Percentiles rank a stretch among this genome's conserved stretches.
Conservation (phyloP, 371 early-diverging fungal species). For the Chytridium lagenaria region DNA sequence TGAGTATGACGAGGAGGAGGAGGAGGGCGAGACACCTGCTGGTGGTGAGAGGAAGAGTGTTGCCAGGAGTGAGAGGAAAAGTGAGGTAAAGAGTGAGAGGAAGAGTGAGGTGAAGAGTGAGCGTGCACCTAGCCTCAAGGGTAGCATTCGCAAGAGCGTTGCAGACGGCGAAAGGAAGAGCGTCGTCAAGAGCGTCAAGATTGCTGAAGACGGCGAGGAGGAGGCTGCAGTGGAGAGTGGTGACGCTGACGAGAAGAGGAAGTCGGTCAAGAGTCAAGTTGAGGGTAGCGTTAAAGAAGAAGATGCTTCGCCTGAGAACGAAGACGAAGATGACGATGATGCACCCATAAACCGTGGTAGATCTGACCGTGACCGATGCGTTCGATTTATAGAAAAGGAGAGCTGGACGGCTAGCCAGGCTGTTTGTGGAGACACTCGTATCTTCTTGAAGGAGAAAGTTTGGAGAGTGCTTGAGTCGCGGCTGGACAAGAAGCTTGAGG, state of each 20-base stretch:
- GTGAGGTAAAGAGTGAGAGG: background rate
- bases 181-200: conserved; percentile 20
- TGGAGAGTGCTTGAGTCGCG: conserved; percentile 29
- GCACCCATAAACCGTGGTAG: background rate
- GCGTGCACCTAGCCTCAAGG: background rate
- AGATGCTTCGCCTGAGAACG: no score
- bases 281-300: no score
- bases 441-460: conserved; percentile 30
- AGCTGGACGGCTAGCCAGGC: conserved; percentile 14
- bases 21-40: background rate
- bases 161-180: conserved; percentile 13
- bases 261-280: conserved; percentile 8
- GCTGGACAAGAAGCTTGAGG: conserved; percentile 18
- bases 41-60: conserved; percentile 13
- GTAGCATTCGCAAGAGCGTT: conserved; percentile 12
- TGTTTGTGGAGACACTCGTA: conserved; percentile 28
- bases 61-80: background rate
- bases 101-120: background rate
- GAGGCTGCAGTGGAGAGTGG: background rate
- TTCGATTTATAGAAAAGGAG: conserved; percentile 13
- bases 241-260: conserved; percentile 2
- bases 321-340: conserved; percentile 13
- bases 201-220: conserved; percentile 12
- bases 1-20: conserved; percentile 19
- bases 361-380: conserved; percentile 18